Evolutionary conservation across 176 grass and related monocot species (phyloP).

Genomic region (Cymbopogon citratus): DNA sequence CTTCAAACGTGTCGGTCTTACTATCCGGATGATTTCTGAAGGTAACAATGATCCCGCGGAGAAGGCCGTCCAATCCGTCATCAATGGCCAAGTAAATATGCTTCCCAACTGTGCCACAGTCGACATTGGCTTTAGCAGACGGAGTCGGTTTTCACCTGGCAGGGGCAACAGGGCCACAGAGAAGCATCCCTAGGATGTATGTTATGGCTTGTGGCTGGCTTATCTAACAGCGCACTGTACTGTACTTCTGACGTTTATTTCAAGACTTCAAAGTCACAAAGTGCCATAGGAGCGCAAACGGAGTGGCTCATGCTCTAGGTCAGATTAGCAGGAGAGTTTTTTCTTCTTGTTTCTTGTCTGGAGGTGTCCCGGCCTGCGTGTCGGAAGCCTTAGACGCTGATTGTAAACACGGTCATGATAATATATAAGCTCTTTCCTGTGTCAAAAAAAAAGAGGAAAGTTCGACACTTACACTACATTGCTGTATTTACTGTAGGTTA

Average conservation of each 20-base stretch:
- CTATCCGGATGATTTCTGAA: neutral
- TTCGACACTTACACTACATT: neutral
- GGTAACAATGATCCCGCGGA: neutral
- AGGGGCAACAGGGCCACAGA: neutral
- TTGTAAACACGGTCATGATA: too few relatives aligned
- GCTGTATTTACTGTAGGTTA: neutral
- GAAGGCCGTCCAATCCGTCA: neutral
- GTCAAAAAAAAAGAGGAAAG: neutral
- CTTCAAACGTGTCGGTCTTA: neutral
- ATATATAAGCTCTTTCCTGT: too few relatives aligned
- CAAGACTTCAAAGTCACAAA: too few relatives aligned
- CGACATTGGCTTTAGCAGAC: neutral
- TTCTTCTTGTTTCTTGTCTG: too few relatives aligned
- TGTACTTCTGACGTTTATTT: neutral
- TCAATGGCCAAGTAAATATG: neutral
- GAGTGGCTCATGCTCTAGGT: too few relatives aligned
- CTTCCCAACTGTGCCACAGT: neutral
- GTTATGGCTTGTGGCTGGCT: neutral
- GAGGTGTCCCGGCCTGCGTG: too few relatives aligned
- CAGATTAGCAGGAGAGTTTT: too few relatives aligned
- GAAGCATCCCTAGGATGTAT: neutral
- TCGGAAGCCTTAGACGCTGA: too few relatives aligned
- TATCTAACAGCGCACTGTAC: neutral
- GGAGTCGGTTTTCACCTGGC: neutral
- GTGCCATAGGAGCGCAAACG: too few relatives aligned